These are phyloP conservation scores for Pyrus bretschneideri DNA, from an alignment of 306 rosid genomes.

Conservation along the genomic window DNA sequence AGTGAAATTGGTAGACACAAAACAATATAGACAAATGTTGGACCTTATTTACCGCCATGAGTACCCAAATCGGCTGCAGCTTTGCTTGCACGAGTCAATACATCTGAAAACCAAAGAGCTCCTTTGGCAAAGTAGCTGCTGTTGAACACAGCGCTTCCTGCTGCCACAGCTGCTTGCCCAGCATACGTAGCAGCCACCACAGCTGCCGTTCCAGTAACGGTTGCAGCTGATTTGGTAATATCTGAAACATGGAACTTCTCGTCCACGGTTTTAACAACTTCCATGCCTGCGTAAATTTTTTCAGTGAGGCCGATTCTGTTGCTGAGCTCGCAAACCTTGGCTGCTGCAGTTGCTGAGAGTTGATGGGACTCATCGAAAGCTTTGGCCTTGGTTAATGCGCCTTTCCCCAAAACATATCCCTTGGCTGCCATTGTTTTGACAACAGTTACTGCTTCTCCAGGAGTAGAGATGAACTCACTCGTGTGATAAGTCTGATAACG, in stretches of 20 bases:
- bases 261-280: conserved; percentile 64
- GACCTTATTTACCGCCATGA: conserved; percentile 9
- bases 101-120: conserved; percentile 67
- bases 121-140: conserved; percentile 90
- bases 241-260: conserved; percentile 72
- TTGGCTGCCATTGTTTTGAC: conserved; percentile 85
- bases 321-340: conserved; percentile 68
- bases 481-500: conserved; percentile 39
- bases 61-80: conserved; percentile 61
- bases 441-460: conserved; percentile 67
- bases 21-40: neutral
- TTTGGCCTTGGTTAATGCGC: conserved; percentile 76
- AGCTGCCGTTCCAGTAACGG: conserved; percentile 72
- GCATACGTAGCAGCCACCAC: conserved; percentile 64
- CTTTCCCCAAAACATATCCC: conserved; percentile 80
- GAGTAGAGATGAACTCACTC: conserved; percentile 40
- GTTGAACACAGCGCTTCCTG: conserved; percentile 60
- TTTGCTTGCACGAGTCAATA: conserved; percentile 50
- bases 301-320: conserved; percentile 68
- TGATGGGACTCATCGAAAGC: conserved; percentile 63
- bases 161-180: conserved; percentile 64
- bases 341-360: conserved; percentile 70
- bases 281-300: conserved; percentile 50
- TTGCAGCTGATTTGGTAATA: conserved; percentile 63
- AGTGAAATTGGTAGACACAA: neutral